These are phyloP conservation scores for Umbelopsis sp. DNA, from an alignment of 192 early-diverging fungal genomes.

Conservation along the genomic window DNA sequence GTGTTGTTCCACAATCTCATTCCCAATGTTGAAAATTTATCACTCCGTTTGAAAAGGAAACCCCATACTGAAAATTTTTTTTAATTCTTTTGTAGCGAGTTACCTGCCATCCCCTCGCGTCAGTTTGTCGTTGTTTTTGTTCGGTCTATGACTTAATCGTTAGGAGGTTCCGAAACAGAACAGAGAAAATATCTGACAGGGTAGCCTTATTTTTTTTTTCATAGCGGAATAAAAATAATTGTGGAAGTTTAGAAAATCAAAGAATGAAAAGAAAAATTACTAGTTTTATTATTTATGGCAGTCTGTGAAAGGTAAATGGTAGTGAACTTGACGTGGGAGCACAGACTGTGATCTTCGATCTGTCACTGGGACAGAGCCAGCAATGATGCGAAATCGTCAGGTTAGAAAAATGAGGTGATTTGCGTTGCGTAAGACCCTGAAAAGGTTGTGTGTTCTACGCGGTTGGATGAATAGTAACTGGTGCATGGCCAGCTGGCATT, in stretches of 20 bases:
- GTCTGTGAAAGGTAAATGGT: neutral
- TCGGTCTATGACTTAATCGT: neutral
- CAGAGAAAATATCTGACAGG: neutral
- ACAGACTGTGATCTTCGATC: conserved; percentile 18
- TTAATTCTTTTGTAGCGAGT: neutral
- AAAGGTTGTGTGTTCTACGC: neutral
- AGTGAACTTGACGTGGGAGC: neutral
- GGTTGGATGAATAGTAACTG: neutral
- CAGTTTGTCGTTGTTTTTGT: neutral
- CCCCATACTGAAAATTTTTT: neutral
- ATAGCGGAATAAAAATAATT: neutral
- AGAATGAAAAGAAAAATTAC: neutral
- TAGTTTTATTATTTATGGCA: neutral
- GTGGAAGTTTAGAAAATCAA: neutral
- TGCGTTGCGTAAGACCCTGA: neutral
- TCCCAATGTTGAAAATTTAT: neutral
- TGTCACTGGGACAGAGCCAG: neutral
- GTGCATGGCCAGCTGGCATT: neutral
- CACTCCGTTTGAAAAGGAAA: conserved; percentile 1
- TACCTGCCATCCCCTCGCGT: conserved; percentile 16
- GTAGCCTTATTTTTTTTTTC: neutral
- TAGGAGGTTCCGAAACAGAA: neutral
- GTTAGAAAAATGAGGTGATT: neutral
- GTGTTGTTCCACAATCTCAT: neutral
- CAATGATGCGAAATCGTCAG: neutral